Base-by-base conservation (phyloP, 2,329 filamentous ascomycete species). In the Ascochyta fabae region DNA sequence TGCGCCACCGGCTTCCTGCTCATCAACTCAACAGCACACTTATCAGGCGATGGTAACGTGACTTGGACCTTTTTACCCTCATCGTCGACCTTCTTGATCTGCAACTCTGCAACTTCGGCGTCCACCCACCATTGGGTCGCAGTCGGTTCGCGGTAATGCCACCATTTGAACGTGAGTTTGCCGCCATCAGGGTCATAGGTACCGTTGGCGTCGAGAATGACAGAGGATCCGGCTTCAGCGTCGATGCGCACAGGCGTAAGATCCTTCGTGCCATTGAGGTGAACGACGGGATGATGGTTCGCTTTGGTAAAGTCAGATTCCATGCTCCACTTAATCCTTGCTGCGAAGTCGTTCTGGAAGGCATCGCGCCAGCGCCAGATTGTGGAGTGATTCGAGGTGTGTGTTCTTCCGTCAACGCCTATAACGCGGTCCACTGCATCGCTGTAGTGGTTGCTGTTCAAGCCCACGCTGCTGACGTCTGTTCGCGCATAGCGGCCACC, bases 341-440 rank as follows among this genome's bases (percentile, higher is more conserved):
- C 82, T 9, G 74, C 81, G 64, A 80, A 84, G 50, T 83, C 81
- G 43, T 79, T 78, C 65, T 83, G 81, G 53, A 79, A 84, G 0
- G 81, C 80, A 48, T 79, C 71, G 13, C 81, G 67, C 82, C 81
- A 84, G n/a, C 81, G 72, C 81, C 82, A 84, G 29, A 84, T 79
- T 0, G 79, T 81, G 2, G 80, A 80, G 22, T 82, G 77, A 44
- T 80, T 82, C 10, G 73, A 76, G 12, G 72, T 74, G 50, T 75
- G 69, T 1, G 64, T 73, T 26, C 60, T 62, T 16, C 72, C 71
- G 26, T 72, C 70, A 8, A 67, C 48, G 7, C 74, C 77, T 12
- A 66, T 61, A 6, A 77, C 75, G 15, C 65, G 64, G 29, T 79
- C 77, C 0, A 70, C 70, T 0, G 74, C 68, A 52, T 79, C 76